A percentile compares a stretch with the other conserved stretches of the same genome.
Evolutionary conservation across 2,329 filamentous ascomycete genomes (phyloP).

Genomic region (Alternaria brassicae): DNA sequence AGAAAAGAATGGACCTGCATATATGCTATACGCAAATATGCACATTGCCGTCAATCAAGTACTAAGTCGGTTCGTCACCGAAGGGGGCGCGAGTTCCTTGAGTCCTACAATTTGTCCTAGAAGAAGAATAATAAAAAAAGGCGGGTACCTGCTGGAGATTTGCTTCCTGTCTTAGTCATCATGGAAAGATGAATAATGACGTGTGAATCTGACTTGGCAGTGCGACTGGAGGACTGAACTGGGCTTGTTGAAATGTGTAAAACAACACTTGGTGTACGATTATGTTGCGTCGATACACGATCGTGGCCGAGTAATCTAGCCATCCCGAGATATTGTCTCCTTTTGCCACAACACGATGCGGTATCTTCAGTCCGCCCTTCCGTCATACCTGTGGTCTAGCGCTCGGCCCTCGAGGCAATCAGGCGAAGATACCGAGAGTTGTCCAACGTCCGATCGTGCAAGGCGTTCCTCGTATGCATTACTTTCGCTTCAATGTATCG

Average conservation of each 20-base stretch:
- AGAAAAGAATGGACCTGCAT: constrained; percentile 4
- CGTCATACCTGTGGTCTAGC: constrained; percentile 4
- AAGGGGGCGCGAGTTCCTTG: neutral
- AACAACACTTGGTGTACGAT: neutral
- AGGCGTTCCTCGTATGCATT: neutral
- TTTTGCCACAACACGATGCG: neutral
- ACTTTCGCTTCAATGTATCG: neutral
- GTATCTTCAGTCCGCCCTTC: neutral
- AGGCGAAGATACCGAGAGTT: neutral
- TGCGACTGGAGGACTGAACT: neutral
- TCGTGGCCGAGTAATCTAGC: neutral
- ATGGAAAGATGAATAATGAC: neutral
- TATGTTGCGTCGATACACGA: neutral
- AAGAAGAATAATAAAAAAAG: neutral
- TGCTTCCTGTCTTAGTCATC: neutral
- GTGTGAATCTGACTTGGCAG: neutral
- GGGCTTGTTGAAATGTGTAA: neutral
- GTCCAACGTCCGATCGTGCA: neutral
- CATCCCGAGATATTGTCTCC: neutral
- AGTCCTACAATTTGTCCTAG: neutral
- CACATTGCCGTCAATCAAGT: neutral
- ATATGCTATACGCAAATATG: neutral
- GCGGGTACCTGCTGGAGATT: neutral
- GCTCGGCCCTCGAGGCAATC: neutral
- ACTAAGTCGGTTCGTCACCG: neutral